Percentiles rank a stretch among this genome's conserved stretches.
Evolutionary conservation across 176 grass and related monocot genomes (phyloP).

Genomic region (Raddia guianensis): DNA sequence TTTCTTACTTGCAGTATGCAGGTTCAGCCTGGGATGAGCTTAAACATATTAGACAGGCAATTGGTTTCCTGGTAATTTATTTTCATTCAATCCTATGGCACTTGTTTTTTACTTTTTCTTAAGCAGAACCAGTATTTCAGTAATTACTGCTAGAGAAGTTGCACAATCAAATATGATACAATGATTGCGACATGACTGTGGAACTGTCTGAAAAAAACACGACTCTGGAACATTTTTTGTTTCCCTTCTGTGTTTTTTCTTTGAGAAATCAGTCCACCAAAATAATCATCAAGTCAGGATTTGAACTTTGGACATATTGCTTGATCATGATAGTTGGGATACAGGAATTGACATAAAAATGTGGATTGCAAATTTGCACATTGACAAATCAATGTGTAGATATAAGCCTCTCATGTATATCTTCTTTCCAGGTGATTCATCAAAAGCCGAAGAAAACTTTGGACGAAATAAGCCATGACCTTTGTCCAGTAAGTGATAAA

Average conservation of each 20-base stretch:
- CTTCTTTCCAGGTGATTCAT: constrained; percentile 89
- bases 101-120: constrained; percentile 9
- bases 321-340: constrained; percentile 21
- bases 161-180: neutral
- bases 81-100: constrained; percentile 35
- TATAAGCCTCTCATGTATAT: constrained; percentile 33
- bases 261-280: constrained; percentile 5
- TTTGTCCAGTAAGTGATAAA: constrained; percentile 79
- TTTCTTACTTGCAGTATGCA: constrained; percentile 77
- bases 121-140: neutral
- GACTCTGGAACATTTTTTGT: neutral
- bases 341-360: constrained; percentile 25
- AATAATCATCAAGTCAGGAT: constrained; percentile 8
- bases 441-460: constrained; percentile 99
- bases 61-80: constrained; percentile 91
- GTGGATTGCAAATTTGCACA: constrained; percentile 13
- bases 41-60: constrained; percentile 99
- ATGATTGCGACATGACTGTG: constrained; percentile 18
- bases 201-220: neutral
- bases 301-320: constrained; percentile 1
- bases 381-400: constrained; percentile 29
- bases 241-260: constrained; percentile 10
- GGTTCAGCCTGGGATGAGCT: constrained; percentile 96
- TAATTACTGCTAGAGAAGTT: neutral
- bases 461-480: constrained; percentile 99